phyloP scores from a whole-genome alignment of 306 rosid species.

The Fragaria vesca region DNA sequence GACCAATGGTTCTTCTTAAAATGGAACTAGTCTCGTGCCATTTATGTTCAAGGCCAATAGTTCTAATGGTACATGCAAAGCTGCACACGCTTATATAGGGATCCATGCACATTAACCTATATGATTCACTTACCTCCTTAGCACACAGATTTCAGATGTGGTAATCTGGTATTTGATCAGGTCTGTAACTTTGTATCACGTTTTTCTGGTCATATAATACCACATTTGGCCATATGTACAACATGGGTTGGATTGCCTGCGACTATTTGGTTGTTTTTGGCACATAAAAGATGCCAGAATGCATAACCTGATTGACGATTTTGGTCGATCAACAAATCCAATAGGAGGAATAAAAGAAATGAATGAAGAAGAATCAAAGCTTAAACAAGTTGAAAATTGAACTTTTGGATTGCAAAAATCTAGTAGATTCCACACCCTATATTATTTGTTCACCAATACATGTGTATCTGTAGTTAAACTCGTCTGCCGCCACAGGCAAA shows the following conservation, averaged over 20 bases:
- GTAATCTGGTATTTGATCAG: not conserved
- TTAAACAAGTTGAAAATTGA: not conserved
- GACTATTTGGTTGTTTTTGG: too few species aligned
- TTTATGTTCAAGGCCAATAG: not conserved
- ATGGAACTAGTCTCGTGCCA: not conserved
- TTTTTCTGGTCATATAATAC: too few species aligned
- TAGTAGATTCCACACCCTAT: slow-evolving; percentile 13
- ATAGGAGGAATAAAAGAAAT: not conserved
- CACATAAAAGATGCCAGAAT: too few species aligned
- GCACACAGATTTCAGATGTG: not conserved
- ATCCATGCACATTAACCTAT: slow-evolving; percentile 7
- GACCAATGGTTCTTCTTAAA: slow-evolving; percentile 10
- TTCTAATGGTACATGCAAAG: not conserved
- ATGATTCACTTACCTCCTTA: slow-evolving; percentile 2
- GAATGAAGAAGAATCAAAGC: not conserved
- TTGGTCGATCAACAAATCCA: too few species aligned
- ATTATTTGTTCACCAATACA: not conserved
- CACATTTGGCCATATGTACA: too few species aligned
- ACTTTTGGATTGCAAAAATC: not conserved
- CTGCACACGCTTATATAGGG: slow-evolving; percentile 8
- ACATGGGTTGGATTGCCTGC: too few species aligned
- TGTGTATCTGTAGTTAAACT: slow-evolving; percentile 7
- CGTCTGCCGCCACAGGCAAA: not conserved
- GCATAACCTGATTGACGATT: not conserved
- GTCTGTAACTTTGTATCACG: not conserved